phyloP scores from a whole-genome alignment of 192 early-diverging fungal species.

The Allomyces javanicus region DNA sequence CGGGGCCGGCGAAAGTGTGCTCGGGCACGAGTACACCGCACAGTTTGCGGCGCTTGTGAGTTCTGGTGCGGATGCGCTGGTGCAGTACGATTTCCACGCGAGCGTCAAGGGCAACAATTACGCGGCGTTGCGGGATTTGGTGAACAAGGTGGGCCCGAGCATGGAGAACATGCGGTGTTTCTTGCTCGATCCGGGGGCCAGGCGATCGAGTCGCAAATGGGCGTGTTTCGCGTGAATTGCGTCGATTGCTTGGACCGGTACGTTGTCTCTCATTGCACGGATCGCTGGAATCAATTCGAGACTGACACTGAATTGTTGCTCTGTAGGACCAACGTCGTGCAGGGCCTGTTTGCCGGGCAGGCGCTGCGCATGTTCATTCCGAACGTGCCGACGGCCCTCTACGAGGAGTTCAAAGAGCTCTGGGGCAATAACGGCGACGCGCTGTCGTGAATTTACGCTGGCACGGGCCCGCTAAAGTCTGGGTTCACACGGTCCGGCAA shows the following conservation, averaged over 20 bases:
- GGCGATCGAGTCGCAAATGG: slow-evolving; percentile 47
- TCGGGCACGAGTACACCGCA: slow-evolving; percentile 44
- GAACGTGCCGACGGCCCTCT: slow-evolving; percentile 8
- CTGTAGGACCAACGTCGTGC: slow-evolving; percentile 85
- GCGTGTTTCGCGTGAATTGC: slow-evolving; percentile 82
- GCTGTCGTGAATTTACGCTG: slow-evolving; percentile 81
- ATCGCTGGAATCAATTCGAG: no score
- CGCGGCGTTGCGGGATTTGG: slow-evolving; percentile 42
- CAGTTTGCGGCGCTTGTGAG: slow-evolving; percentile 23
- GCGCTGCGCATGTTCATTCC: slow-evolving; percentile 23
- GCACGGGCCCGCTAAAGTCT: slow-evolving; percentile 87
- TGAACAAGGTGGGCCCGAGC: slow-evolving; percentile 24
- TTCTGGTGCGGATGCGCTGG: slow-evolving; percentile 20
- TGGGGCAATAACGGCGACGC: slow-evolving; percentile 84
- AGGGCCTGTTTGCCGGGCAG: slow-evolving; percentile 47
- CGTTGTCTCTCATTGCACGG: neutral
- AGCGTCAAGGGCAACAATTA: slow-evolving; percentile 58
- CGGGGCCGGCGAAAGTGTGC: slow-evolving; percentile 38
- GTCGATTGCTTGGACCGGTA: slow-evolving; percentile 58
- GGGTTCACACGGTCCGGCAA: slow-evolving; percentile 79
- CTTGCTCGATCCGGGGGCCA: slow-evolving; percentile 33
- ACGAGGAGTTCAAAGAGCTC: slow-evolving; percentile 32
- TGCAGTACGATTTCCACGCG: slow-evolving; percentile 64
- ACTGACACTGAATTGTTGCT: no score
- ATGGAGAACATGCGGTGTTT: slow-evolving; percentile 50